Evolutionary conservation across 2,329 filamentous ascomycete genomes (phyloP), one percentile per base, ranked within the genome.

Genomic region (Lanzia echinophila): DNA sequence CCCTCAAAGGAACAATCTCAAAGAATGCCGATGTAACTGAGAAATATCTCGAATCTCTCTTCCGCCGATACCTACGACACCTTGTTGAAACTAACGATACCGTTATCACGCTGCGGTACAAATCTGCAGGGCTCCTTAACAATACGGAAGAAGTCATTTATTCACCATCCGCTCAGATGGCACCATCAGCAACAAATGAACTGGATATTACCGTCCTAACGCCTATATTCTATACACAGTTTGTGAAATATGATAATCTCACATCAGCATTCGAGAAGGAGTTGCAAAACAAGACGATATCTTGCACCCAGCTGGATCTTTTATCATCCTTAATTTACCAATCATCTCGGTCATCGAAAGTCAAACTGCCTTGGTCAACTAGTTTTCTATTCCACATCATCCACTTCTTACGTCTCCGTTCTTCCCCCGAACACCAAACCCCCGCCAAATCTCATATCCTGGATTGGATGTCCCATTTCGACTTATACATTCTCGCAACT

Each of bases 181-280:
- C 60, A 0, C 50, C 46, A 12, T 48, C 56, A 2, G 38, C 56
- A 2, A 49, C 50, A 2, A 56, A 74, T 20, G 39, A 56, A 67
- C 48, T 86, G 6, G 77, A 79, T 42, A 70, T 88, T 46, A 77
- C 76, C 50, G 71, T 88, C 4, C 67, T 86, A 19, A 84, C 81
- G 0, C 84, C 86, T 1, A 73, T 71, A 0, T 89, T 89, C 63
- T 89, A 89, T 70, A 75, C 79, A 12, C 77, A 83, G 28, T 82
- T 88, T 46, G 73, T 83, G 0, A 75, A 79, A 58, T 87, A 88
- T 63, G 72, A 78, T 15, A 41, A 55, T 12, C 20, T 36, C 10
- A 3, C 51, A 10, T 12, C 38, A 31, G 53, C 19, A n/a, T 20
- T 51, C 11, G 32, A 51, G 0, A 41, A 17, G 17, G 50, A 41